Evolutionary conservation across 2,329 filamentous ascomycete species (phyloP).

Genomic region (Aspergillus sp.): DNA sequence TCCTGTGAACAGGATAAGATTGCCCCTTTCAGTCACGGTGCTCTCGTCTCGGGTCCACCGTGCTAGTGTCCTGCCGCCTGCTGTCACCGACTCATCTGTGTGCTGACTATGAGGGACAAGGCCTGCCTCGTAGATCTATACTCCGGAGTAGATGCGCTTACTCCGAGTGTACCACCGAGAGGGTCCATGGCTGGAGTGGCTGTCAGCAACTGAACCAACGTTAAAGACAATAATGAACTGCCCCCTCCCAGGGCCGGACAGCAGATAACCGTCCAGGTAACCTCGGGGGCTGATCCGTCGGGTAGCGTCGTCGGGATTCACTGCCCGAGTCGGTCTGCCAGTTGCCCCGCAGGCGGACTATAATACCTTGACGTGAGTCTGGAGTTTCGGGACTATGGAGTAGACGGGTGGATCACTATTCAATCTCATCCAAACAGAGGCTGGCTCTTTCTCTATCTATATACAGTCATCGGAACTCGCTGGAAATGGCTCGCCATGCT

Average conservation of each 20-base stretch:
- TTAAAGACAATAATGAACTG: background rate
- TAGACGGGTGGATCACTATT: background rate
- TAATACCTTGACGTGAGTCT: background rate
- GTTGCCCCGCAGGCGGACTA: background rate
- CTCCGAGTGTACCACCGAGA: background rate
- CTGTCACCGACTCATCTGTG: too few relatives aligned
- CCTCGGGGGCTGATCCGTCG: constrained; percentile 24
- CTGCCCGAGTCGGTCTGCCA: constrained; percentile 11
- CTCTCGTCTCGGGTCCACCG: background rate
- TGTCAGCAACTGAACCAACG: too few relatives aligned
- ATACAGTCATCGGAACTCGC: background rate
- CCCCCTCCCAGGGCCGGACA: too few relatives aligned
- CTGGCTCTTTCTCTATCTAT: background rate
- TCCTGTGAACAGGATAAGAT: background rate
- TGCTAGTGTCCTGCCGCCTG: background rate
- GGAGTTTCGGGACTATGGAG: too few relatives aligned
- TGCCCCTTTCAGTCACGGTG: background rate
- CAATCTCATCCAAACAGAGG: background rate
- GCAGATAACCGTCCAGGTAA: constrained; percentile 11
- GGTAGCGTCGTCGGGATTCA: constrained; percentile 24
- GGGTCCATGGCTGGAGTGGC: too few relatives aligned
- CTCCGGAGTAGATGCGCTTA: too few relatives aligned
- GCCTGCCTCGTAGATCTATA: too few relatives aligned
- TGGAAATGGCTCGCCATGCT: background rate
- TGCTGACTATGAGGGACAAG: too few relatives aligned